phyloP scores from a whole-genome alignment of 2,329 filamentous ascomycete species.

The Colletotrichum simmondsii region DNA sequence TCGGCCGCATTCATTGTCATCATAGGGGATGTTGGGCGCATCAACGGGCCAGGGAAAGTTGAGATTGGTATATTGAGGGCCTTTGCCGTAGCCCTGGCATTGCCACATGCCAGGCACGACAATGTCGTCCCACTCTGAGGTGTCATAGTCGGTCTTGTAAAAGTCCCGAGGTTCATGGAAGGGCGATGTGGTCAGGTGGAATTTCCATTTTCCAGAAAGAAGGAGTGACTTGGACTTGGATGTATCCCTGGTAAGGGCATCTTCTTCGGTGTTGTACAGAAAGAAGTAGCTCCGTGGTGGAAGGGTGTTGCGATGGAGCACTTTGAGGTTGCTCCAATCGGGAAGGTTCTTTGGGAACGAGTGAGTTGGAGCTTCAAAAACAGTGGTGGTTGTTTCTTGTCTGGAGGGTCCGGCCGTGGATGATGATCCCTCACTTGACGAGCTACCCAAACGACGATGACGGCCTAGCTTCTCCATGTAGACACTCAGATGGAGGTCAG shows the following conservation, averaged over 20 bases:
- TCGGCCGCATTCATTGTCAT: constrained; percentile 74
- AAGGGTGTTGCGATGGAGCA: constrained; percentile 68
- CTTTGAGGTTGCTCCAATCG: constrained; percentile 69
- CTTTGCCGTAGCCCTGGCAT: constrained; percentile 70
- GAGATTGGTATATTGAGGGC: constrained; percentile 77
- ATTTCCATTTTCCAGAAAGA: constrained; percentile 67
- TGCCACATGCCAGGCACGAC: constrained; percentile 78
- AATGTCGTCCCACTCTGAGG: constrained; percentile 59
- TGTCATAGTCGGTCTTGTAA: constrained; percentile 48
- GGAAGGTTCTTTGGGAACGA: constrained; percentile 50
- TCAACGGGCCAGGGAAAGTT: constrained; percentile 75
- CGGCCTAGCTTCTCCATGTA: constrained; percentile 25
- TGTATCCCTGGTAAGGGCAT: constrained; percentile 58
- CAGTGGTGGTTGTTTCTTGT: not conserved
- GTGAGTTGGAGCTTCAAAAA: constrained; percentile 5
- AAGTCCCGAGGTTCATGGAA: constrained; percentile 56
- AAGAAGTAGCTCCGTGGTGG: constrained; percentile 66
- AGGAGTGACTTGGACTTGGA: constrained; percentile 50
- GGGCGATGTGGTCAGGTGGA: constrained; percentile 58
- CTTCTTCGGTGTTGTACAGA: constrained; percentile 57
- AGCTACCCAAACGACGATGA: constrained; percentile 11
- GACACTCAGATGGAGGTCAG: constrained; percentile 29
- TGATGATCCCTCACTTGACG: constrained; percentile 26
- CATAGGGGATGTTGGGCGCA: constrained; percentile 71
- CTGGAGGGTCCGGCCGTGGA: constrained; percentile 8